phyloP scores from a whole-genome alignment of 2,329 filamentous ascomycete genomes.

The Trichoderma koningii region DNA sequence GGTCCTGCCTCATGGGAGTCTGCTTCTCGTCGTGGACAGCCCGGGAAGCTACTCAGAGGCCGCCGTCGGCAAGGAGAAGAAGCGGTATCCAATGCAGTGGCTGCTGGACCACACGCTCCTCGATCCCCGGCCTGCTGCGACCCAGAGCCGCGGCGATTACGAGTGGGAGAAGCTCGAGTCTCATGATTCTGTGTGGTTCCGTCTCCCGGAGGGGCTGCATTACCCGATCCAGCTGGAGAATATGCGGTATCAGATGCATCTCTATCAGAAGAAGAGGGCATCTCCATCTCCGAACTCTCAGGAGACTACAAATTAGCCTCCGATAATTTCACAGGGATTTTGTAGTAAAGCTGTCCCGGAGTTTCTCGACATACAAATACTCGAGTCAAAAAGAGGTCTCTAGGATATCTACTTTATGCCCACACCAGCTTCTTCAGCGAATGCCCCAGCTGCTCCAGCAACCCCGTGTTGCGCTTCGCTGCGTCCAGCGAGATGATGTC shows the following conservation, averaged over 20 bases:
- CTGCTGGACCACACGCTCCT: constrained; percentile 81
- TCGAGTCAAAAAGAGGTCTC: neutral
- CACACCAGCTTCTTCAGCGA: constrained; percentile 93
- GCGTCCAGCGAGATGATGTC: constrained; percentile 84
- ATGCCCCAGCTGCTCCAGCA: constrained; percentile 85
- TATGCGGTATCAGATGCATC: constrained; percentile 91
- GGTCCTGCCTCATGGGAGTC: constrained; percentile 56
- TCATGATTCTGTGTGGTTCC: constrained; percentile 83
- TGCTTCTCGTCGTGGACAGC: constrained; percentile 87
- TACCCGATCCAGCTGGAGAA: constrained; percentile 90
- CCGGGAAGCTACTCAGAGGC: constrained; percentile 91
- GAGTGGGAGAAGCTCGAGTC: constrained; percentile 74
- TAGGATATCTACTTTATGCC: constrained; percentile 48
- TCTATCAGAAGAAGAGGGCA: constrained; percentile 58
- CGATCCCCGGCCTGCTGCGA: constrained; percentile 35
- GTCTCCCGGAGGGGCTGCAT: constrained; percentile 64
- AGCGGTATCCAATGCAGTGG: constrained; percentile 91
- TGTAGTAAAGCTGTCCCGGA: constrained; percentile 7
- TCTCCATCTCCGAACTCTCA: neutral
- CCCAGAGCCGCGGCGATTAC: constrained; percentile 34
- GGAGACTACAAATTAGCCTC: no score
- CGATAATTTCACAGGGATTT: neutral
- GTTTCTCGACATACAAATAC: neutral
- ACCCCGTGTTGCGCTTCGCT: constrained; percentile 81
- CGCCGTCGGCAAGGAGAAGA: constrained; percentile 61